These are phyloP conservation scores for Letharia columbiana DNA, from an alignment of 495 filamentous ascomycete species.

Conservation along the genomic window DNA sequence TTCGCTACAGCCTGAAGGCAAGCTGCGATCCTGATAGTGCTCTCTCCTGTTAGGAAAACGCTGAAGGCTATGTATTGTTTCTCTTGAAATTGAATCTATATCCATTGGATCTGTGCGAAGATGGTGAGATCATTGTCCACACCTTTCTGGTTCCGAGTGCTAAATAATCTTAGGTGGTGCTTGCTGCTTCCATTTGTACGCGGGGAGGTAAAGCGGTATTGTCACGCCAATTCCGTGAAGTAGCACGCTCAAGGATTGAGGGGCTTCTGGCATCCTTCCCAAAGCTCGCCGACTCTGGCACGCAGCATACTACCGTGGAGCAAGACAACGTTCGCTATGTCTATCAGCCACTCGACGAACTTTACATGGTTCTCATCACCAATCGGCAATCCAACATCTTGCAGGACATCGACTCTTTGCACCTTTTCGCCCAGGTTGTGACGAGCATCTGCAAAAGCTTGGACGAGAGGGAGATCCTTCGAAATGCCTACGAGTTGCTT, in stretches of 20 bases:
- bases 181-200: conserved; percentile 98
- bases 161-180: conserved; percentile 62
- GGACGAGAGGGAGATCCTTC: conserved; percentile 87
- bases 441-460: conserved; percentile 91
- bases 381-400: conserved; percentile 98
- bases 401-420: conserved; percentile 96
- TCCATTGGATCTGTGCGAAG: not conserved
- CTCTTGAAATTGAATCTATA: not conserved
- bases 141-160: not conserved
- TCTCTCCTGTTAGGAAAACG: not conserved
- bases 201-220: conserved; percentile 95
- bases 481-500: conserved; percentile 91
- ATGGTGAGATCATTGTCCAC: conserved; percentile 6
- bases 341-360: conserved; percentile 95
- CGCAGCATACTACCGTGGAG: conserved; percentile 95
- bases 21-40: not conserved
- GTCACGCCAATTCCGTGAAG: conserved; percentile 92
- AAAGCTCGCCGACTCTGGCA: conserved; percentile 87
- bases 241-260: conserved; percentile 91
- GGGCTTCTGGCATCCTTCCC: conserved; percentile 93
- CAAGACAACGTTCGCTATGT: conserved; percentile 99
- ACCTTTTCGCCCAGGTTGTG: conserved; percentile 94
- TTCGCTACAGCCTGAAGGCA: not conserved
- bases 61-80: not conserved
- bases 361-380: conserved; percentile 99